Percentiles rank a stretch among this genome's conserved stretches.
phyloP scores from a whole-genome alignment of 305 asterid species.

The Fraxinus dipetala region DNA sequence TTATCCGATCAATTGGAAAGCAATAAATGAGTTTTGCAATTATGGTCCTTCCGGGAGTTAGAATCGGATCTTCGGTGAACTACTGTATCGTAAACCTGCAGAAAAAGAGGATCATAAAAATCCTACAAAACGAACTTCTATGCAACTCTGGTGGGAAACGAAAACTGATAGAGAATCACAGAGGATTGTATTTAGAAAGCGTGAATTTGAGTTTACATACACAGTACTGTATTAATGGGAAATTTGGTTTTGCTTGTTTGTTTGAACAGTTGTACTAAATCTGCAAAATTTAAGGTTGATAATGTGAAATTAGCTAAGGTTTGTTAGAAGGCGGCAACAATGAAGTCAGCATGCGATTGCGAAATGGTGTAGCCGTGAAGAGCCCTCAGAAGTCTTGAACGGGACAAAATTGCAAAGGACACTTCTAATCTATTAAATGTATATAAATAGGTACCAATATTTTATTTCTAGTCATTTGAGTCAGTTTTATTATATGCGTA shows the following conservation, averaged over 20 bases:
- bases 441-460: background rate
- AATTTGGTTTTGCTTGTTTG: background rate
- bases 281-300: background rate
- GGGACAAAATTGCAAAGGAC: background rate
- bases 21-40: background rate
- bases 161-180: background rate
- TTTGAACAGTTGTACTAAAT: background rate
- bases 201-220: background rate
- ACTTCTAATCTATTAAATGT: background rate
- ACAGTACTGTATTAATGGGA: background rate
- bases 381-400: background rate
- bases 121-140: background rate
- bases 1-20: background rate
- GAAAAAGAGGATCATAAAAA: constrained; percentile 25
- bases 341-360: background rate
- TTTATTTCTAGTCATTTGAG: background rate
- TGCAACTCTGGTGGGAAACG: background rate
- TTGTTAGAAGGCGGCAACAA: background rate
- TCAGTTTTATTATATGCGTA: too few relatives aligned
- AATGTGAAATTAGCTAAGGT: background rate
- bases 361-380: background rate
- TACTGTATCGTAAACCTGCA: constrained; percentile 9
- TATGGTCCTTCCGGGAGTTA: background rate
- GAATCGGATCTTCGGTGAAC: constrained; percentile 24
- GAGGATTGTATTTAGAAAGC: background rate